phyloP scores from a whole-genome alignment of 257 asterid species.

The Salvia splendens region DNA sequence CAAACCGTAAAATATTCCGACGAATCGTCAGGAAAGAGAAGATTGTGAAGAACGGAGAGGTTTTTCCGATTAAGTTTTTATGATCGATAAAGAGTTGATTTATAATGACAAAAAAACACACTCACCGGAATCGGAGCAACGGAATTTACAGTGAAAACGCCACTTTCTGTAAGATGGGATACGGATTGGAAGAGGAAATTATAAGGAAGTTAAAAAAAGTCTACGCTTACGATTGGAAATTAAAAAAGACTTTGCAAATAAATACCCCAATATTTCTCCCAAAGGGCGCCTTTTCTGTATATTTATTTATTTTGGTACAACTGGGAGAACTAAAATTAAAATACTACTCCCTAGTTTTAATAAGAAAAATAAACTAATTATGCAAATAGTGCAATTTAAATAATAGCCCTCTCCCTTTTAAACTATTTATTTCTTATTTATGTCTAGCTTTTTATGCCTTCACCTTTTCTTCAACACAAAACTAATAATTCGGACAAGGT shows the following conservation, averaged over 20 bases:
- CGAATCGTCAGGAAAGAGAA: background rate
- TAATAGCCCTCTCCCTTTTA: no score
- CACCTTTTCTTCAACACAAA: no score
- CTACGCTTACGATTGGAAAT: background rate
- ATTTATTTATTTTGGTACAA: background rate
- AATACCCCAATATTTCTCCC: background rate
- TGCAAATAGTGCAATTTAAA: no score
- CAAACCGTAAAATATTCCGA: conserved; percentile 21
- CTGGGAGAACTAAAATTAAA: no score
- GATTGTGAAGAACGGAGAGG: background rate
- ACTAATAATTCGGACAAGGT: no score
- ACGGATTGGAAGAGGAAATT: conserved; percentile 5
- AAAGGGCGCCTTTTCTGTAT: background rate
- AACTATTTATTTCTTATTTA: no score
- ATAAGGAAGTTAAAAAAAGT: background rate
- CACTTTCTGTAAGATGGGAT: conserved; percentile 7
- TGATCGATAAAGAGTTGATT: background rate
- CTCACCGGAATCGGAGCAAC: conserved; percentile 27
- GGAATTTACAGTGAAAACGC: background rate
- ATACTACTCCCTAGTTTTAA: no score
- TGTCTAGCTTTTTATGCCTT: no score
- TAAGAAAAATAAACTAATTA: no score
- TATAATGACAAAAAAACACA: conserved; percentile 12
- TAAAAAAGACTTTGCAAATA: background rate
- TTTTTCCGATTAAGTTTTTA: no score